Evolutionary conservation across 306 rosid genomes (phyloP).

Genomic region (Rubus parviflorus): DNA sequence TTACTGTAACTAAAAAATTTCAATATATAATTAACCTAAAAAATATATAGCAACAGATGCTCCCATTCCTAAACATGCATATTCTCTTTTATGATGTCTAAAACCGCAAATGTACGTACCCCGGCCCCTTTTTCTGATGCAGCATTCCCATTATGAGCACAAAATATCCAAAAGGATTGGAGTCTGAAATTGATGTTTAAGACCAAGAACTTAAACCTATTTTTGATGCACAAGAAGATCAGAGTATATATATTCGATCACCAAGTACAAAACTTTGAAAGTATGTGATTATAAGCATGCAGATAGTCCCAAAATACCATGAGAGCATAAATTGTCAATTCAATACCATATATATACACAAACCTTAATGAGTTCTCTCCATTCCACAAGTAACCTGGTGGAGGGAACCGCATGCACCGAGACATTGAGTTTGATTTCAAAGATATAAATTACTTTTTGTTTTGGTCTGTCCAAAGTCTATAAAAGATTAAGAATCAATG

Average conservation of each 20-base stretch:
- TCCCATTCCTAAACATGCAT: not conserved
- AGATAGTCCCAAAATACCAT: not conserved
- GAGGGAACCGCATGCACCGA: constrained; percentile 3
- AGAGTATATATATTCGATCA: not conserved
- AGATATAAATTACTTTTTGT: not conserved
- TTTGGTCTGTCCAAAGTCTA: not conserved
- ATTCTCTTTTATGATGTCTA: not conserved
- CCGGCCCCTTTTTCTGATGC: not conserved
- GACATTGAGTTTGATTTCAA: not conserved
- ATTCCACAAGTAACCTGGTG: constrained; percentile 14
- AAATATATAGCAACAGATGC: not conserved
- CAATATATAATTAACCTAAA: too few species aligned
- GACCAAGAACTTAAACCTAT: not conserved
- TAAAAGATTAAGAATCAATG: not conserved
- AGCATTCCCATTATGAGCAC: not conserved
- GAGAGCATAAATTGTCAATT: not conserved
- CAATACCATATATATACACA: not conserved
- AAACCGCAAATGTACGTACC: not conserved
- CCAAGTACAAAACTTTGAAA: not conserved
- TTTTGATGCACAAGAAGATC: not conserved
- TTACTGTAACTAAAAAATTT: not conserved
- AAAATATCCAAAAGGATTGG: not conserved
- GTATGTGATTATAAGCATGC: not conserved
- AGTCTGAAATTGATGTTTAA: not conserved
- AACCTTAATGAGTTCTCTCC: constrained; percentile 3